Percentiles rank a stretch among this genome's conserved stretches.
Evolutionary conservation across 1,284 basidiomycete genomes (phyloP).

Genomic region (Veloboletus limbatus): DNA sequence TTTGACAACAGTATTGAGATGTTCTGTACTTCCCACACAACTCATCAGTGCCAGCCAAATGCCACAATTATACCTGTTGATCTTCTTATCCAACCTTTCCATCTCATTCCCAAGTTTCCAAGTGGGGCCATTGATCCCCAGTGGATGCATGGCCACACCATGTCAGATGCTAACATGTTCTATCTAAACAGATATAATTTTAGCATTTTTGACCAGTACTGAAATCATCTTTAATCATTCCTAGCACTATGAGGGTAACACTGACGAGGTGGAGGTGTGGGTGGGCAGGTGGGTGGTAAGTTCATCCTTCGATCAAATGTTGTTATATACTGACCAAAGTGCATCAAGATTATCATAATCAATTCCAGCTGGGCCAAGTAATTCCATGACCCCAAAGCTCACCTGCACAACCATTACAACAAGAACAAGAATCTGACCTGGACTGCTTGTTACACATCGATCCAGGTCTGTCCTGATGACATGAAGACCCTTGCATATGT

Average conservation of each 20-base stretch:
- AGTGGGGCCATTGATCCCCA: not conserved
- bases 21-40: not conserved
- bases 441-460: too few species aligned
- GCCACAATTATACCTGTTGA: not conserved
- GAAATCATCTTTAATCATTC: too few species aligned
- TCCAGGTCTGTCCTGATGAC: too few species aligned
- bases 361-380: too few species aligned
- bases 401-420: too few species aligned
- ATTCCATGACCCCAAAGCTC: too few species aligned
- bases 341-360: too few species aligned
- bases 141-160: not conserved
- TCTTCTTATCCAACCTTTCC: not conserved
- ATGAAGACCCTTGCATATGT: too few species aligned
- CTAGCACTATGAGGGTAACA: too few species aligned
- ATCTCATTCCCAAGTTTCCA: not conserved
- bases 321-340: too few species aligned
- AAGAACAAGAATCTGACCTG: too few species aligned
- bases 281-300: not conserved
- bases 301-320: not conserved
- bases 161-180: not conserved
- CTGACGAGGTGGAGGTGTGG: not conserved
- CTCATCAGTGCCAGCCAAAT: not conserved
- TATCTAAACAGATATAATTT: not conserved
- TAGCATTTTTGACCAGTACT: not conserved
- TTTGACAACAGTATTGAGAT: not conserved